phyloP scores from a whole-genome alignment of 805 yeast species.

The Candida boidinii region DNA sequence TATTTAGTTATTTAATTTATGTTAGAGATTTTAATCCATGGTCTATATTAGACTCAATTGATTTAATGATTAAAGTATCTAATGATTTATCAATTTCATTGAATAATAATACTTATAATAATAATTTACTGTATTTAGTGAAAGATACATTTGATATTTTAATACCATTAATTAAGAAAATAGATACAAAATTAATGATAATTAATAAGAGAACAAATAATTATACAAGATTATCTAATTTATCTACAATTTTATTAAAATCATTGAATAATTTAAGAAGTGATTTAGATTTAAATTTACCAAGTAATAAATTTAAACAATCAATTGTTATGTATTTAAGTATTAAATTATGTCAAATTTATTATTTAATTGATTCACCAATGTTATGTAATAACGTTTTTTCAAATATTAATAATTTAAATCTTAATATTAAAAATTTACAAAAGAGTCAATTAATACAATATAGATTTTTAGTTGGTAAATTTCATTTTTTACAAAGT shows the following conservation, averaged over 20 bases:
- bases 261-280: conserved; percentile 44
- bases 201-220: conserved; percentile 21
- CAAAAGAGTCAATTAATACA: conserved; percentile 36
- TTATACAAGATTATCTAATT: conserved; percentile 35
- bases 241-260: conserved; percentile 40
- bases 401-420: conserved; percentile 47
- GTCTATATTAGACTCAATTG: conserved; percentile 47
- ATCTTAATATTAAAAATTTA: conserved; percentile 32
- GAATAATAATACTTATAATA: conserved; percentile 31
- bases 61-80: conserved; percentile 37
- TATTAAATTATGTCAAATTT: conserved; percentile 39
- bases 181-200: conserved; percentile 32
- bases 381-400: conserved; percentile 53
- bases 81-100: conserved; percentile 42
- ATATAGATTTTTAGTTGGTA: conserved; percentile 45
- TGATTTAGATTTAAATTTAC: conserved; percentile 27
- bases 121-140: conserved; percentile 29
- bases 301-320: conserved; percentile 29
- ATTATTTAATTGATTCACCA: conserved; percentile 46
- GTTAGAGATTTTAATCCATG: conserved; percentile 46
- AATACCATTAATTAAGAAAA: conserved; percentile 36
- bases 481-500: conserved; percentile 44
- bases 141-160: conserved; percentile 27
- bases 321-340: conserved; percentile 40
- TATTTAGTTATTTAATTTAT: conserved; percentile 33